Evolutionary conservation across 176 grass and related monocot genomes (phyloP), one percentile per base, ranked within the genome.

Genomic region (Typha latifolia): DNA sequence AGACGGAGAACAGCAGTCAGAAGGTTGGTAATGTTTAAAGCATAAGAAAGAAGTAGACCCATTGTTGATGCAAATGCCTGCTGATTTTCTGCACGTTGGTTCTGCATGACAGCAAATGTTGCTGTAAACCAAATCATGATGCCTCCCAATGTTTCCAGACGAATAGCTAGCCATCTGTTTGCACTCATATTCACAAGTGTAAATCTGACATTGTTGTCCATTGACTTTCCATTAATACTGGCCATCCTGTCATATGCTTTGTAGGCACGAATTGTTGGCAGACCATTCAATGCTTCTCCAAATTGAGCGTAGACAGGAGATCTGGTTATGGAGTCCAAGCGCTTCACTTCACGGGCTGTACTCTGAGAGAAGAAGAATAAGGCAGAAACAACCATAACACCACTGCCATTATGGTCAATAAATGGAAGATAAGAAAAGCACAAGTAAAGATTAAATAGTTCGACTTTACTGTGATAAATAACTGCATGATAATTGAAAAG

Each of bases 91-190:
- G 89, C 82, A 59, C 82, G 84, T 66, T 99, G 94, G 71, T 93
- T 93, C 87, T 99, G 94, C 89, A 99, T 80, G 31, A 99, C 94
- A 49, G 94, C 94, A 83, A 99, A 93, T 72, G 89, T 90, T 74
- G 94, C 94, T n/a, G 86, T 93, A 64, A 99, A 90, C 89, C 89
- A 99, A 67, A 99, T 93, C 94, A 99, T 99, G 73, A 99, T 80
- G 32, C 94, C 94, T 31, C 94, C 94, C 77, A 99, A 66, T 63
- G 89, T 99, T 72, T 99, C 94, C 68, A 99, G 86, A 43, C 94
- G 94, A 73, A 99, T 99, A 20, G 70, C 94, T 51, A 99, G 76
- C 94, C 94, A 99, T 50, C 94, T 82, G 72, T 99, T 99, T 69
- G 83, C 77, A 69, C 94, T 69, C 80, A 93, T 93, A 59, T 90